phyloP scores from a whole-genome alignment of 208 protist genomes.

The Trichomonas vaginalis region DNA sequence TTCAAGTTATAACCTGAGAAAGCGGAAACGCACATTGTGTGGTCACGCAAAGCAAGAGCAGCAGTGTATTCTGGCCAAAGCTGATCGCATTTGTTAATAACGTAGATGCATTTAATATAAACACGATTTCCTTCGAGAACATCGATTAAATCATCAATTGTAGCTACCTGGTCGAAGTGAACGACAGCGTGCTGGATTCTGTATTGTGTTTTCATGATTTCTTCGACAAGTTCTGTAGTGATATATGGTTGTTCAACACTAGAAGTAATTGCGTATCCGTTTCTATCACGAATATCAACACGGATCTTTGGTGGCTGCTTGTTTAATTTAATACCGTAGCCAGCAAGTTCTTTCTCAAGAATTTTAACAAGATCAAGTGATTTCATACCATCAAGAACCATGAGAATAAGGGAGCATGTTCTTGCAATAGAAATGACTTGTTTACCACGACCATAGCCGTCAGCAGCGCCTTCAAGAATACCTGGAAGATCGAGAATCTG shows the following conservation, averaged over 20 bases:
- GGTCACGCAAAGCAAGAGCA: not conserved
- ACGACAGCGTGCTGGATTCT: slow-evolving; percentile 80
- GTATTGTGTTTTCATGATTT: slow-evolving; percentile 55
- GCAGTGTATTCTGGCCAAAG: not conserved
- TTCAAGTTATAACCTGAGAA: not conserved
- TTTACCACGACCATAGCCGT: slow-evolving; percentile 62
- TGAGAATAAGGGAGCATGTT: slow-evolving; percentile 81
- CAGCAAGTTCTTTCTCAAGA: slow-evolving; percentile 73
- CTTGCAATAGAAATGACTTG: slow-evolving; percentile 71
- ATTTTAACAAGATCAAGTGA: slow-evolving; percentile 62
- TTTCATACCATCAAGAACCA: slow-evolving; percentile 82
- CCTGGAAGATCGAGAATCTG: slow-evolving; percentile 93
- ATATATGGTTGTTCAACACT: slow-evolving; percentile 19
- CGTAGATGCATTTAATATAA: slow-evolving; percentile 50
- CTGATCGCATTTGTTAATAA: slow-evolving; percentile 35
- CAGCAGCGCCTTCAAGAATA: slow-evolving; percentile 89
- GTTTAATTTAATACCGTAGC: slow-evolving; percentile 82
- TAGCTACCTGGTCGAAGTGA: slow-evolving; percentile 73
- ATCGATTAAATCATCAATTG: slow-evolving; percentile 91
- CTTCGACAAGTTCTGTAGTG: slow-evolving; percentile 16
- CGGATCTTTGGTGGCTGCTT: slow-evolving; percentile 67
- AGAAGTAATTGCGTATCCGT: slow-evolving; percentile 51
- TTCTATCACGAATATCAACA: slow-evolving; percentile 67
- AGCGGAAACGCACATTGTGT: slow-evolving; percentile 14
- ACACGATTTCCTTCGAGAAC: slow-evolving; percentile 78